Percentiles rank a stretch among this genome's conserved stretches.
These are phyloP conservation scores for Starmerella sp. DNA, from an alignment of 805 yeast genomes.

Conservation along the genomic window DNA sequence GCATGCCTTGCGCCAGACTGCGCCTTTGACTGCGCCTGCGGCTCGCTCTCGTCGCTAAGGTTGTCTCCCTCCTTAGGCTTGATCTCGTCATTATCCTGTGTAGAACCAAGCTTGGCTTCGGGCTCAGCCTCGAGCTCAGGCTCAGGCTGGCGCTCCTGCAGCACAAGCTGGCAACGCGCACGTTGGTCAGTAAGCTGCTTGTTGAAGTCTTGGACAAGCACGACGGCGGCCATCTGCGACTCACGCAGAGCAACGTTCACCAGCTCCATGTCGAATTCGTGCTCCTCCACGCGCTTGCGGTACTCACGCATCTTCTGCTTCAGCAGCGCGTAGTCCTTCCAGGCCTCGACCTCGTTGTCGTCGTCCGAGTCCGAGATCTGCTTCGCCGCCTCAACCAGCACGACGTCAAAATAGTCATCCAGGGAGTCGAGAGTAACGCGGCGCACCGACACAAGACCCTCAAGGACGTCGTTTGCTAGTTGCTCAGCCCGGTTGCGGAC, in stretches of 20 bases:
- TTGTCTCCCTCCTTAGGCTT: too few species aligned
- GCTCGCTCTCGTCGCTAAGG: too few species aligned
- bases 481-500: slow-evolving; percentile 23
- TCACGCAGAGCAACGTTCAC: slow-evolving; percentile 23
- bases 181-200: slow-evolving; percentile 19
- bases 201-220: slow-evolving; percentile 21
- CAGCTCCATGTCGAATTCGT: slow-evolving; percentile 20
- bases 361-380: slow-evolving; percentile 19
- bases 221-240: slow-evolving; percentile 23
- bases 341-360: slow-evolving; percentile 22
- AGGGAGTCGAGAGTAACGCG: slow-evolving; percentile 24
- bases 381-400: slow-evolving; percentile 22
- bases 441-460: slow-evolving; percentile 18
- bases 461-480: slow-evolving; percentile 22
- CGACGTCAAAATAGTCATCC: slow-evolving; percentile 25
- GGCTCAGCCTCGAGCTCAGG: background rate
- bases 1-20: background rate
- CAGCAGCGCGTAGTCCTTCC: slow-evolving; percentile 19
- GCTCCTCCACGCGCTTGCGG: slow-evolving; percentile 18
- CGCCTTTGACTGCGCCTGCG: too few species aligned
- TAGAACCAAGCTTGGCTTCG: background rate
- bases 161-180: slow-evolving; percentile 21
- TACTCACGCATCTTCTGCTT: slow-evolving; percentile 18
- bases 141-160: slow-evolving; percentile 16
- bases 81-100: too few species aligned